These are phyloP conservation scores for Clausena lansium DNA, from an alignment of 345 rosid species.

Conservation along the genomic window DNA sequence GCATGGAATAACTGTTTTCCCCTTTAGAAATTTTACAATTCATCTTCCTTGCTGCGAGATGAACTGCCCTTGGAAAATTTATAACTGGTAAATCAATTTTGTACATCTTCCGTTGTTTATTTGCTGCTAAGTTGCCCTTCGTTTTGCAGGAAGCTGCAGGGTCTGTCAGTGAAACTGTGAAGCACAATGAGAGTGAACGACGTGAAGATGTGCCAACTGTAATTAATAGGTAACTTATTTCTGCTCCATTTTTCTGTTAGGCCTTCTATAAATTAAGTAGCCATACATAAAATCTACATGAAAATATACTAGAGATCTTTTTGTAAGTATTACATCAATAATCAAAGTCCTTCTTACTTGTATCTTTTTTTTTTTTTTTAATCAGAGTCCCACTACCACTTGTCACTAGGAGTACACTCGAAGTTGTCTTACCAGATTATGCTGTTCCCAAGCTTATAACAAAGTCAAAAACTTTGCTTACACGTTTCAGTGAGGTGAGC, in stretches of 20 bases:
- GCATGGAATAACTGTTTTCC: neutral
- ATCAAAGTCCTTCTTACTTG: neutral
- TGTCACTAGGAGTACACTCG: slow-evolving; percentile 92
- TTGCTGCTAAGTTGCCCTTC: slow-evolving; percentile 8
- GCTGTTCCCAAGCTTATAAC: slow-evolving; percentile 83
- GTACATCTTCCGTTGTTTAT: neutral
- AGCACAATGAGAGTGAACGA: slow-evolving; percentile 60
- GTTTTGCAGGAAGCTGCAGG: slow-evolving; percentile 60
- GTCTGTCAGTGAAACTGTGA: slow-evolving; percentile 44
- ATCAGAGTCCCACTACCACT: slow-evolving; percentile 70
- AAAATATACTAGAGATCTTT: neutral
- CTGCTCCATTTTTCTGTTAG: slow-evolving; percentile 2
- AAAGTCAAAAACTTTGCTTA: slow-evolving; percentile 87
- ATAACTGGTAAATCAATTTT: neutral
- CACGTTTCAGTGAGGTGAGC: slow-evolving; percentile 90
- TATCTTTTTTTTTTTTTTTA: neutral
- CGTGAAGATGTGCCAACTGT: slow-evolving; percentile 60
- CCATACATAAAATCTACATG: neutral
- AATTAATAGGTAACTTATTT: slow-evolving; percentile 53
- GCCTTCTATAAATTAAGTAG: neutral
- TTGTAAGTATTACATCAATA: neutral
- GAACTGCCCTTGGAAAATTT: slow-evolving; percentile 7
- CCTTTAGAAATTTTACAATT: neutral
- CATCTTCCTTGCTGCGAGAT: neutral
- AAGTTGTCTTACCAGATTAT: slow-evolving; percentile 83